Evolutionary conservation across 1,139 yeast genomes (phyloP), one percentile per base, ranked within the genome.

Genomic region (Magnusiomyces fungicola): DNA sequence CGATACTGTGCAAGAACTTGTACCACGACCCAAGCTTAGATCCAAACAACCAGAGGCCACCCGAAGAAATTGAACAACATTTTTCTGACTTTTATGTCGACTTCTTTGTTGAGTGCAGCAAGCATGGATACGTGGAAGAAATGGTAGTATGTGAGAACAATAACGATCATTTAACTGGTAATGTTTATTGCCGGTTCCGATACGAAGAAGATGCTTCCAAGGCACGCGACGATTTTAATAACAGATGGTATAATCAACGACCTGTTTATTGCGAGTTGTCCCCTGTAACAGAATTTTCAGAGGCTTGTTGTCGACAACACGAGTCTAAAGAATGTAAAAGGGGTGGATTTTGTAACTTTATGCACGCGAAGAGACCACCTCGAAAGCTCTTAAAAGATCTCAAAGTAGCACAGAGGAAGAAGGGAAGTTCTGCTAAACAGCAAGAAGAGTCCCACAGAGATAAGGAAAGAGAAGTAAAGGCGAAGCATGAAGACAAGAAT

Each of bases 181-280:
- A 88, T 62, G 95, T 88, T 0, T 87, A 87, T 63, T 79, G 84
- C 18, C 73, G 77, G 52, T 89, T 79, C 63, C 64, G 68, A 42
- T 67, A 71, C 36, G 75, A 74, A 37, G 75, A 73, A 10, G 78
- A 75, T 43, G 96, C 97, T 0, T 71, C 70, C 43, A 66, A 65
- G 46, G 92, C 90, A 0, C 73, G 77, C 43, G 74, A 75, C 43
- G 71, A 69, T 46, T 75, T 89, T 59, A 86, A 86, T 62, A 76
- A 80, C 43, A 77, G 94, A 53, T 90, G 97, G 97, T 90, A 79
- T 62, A 80, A 80, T 50, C 81, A 79, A 7, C 69, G 81, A 51
- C 97, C 97, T 0, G 80, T 90, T 0, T 85, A 82, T 64, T 80
- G 90, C 61, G 95, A 87, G 58, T 70, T 87, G 42, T 78, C 89